Evolutionary conservation across 129 eudicot genomes (phyloP), one percentile per base, ranked within the genome.

Genomic region (Flaveria brownii): DNA sequence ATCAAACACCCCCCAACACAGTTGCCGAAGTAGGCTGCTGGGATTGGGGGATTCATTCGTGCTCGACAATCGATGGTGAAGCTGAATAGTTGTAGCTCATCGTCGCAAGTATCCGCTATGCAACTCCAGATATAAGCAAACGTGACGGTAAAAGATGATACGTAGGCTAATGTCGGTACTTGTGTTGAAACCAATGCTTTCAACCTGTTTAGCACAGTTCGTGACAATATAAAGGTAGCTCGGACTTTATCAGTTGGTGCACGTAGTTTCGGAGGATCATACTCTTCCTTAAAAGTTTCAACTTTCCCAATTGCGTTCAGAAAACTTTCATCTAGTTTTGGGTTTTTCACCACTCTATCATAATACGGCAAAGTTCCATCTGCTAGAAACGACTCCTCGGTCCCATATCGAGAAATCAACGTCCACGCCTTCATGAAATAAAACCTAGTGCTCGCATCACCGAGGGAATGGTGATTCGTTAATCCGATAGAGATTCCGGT

Each of bases 401-500:
- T 72, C 25, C 83, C 81, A 5, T 33, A 25, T 71, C 77, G 63
- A 10, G 70, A 42, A 0, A 80, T 80, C 0, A 80, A 54, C 0
- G 85, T 82, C 90, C 87, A 86, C 26, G 71, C 71, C 50, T 66
- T 66, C 15, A 66, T 6, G 51, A 66, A 66, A n/a, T 11, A 39
- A 66, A 66, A 66, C 23, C 71, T 3, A 0, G 71, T 66, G 51
- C 71, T 66, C 7, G 70, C 70, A 7, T 64, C 70, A 33, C 47
- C 70, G 0, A 64, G 12, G 11, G 47, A 25, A 33, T 64, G 70
- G 22, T 64, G 70, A 16, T 64, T 64, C 25, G 28, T 68, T 54
- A 80, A 41, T 1, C 90, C 90, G 1, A 86, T 63, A 15, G 83
- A 81, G 18, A 83, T 14, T 0, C 87, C 90, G 0, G 43, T 22